Evolutionary conservation across 768 basidiomycete genomes (phyloP).

Genomic region (Termitomyces sp.): DNA sequence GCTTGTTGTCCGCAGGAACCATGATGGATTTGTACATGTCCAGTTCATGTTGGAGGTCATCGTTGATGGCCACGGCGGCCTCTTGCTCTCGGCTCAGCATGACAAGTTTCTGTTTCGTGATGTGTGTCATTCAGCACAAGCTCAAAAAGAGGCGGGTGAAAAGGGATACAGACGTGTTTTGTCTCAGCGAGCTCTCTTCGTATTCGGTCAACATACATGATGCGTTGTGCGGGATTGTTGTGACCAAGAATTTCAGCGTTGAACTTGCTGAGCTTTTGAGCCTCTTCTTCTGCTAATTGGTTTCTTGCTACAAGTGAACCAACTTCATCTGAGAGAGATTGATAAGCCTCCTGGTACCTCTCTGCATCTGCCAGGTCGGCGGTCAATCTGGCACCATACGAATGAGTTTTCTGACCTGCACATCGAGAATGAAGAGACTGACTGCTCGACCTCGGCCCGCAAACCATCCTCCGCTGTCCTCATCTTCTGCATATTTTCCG

Average conservation of each 20-base stretch:
- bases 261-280: slow-evolving; percentile 67
- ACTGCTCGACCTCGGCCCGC: slow-evolving; percentile 67
- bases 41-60: slow-evolving; percentile 49
- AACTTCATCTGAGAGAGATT: slow-evolving; percentile 59
- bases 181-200: slow-evolving; percentile 74
- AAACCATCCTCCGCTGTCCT: slow-evolving; percentile 67
- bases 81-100: slow-evolving; percentile 47
- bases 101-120: slow-evolving; percentile 43
- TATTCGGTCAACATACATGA: slow-evolving; percentile 83
- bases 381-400: slow-evolving; percentile 27
- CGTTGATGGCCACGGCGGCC: slow-evolving; percentile 34
- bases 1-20: slow-evolving; percentile 45
- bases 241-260: slow-evolving; percentile 87
- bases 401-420: neutral
- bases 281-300: slow-evolving; percentile 77
- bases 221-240: slow-evolving; percentile 79
- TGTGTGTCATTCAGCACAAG: neutral
- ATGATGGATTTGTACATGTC: slow-evolving; percentile 58
- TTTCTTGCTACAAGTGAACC: slow-evolving; percentile 64
- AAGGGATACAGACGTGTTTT: slow-evolving; percentile 66
- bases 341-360: slow-evolving; percentile 70
- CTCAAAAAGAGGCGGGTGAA: neutral
- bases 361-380: slow-evolving; percentile 57
- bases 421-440: slow-evolving; percentile 21
- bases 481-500: slow-evolving; percentile 46